Percentiles rank a stretch among this genome's conserved stretches.
phyloP scores from a whole-genome alignment of 768 basidiomycete species.

The Lactifluus subvellereus region DNA sequence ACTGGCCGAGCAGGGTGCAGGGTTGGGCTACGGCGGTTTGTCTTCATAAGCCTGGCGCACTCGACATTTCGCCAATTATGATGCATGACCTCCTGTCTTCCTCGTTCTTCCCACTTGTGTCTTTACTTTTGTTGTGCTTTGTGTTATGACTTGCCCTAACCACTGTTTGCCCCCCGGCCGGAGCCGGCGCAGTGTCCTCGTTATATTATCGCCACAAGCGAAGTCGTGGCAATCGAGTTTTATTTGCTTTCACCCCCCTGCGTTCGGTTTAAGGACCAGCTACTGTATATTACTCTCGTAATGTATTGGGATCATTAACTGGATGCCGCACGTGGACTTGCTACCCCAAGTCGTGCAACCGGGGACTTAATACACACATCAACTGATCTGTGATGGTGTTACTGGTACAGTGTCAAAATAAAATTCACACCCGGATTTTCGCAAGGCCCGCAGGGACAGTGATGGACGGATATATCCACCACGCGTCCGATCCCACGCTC shows the following conservation, averaged over 20 bases:
- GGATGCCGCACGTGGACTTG: neutral
- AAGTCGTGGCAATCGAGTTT: neutral
- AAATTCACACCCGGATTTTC: too few relatives aligned
- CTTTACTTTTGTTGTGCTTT: neutral
- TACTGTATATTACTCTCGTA: conserved; percentile 13
- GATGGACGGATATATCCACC: neutral
- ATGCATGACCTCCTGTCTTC: neutral
- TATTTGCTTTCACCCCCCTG: neutral
- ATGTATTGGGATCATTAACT: neutral
- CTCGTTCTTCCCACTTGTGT: neutral
- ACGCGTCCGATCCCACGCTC: neutral
- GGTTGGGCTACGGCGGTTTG: conserved; percentile 58
- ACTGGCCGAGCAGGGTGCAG: conserved; percentile 56
- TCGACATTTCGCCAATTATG: neutral
- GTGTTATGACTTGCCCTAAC: neutral
- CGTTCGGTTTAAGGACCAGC: neutral
- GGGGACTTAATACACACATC: neutral
- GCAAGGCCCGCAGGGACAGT: neutral
- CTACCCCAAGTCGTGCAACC: neutral
- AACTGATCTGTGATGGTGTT: conserved; percentile 14
- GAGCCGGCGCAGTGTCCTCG: neutral
- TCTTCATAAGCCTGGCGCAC: conserved; percentile 16
- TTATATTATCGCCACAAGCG: neutral
- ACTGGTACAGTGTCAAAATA: neutral
- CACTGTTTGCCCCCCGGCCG: neutral